Evolutionary conservation across 257 asterid species (phyloP), one percentile per base, ranked within the genome.

Genomic region (Lycium ferocissimum): DNA sequence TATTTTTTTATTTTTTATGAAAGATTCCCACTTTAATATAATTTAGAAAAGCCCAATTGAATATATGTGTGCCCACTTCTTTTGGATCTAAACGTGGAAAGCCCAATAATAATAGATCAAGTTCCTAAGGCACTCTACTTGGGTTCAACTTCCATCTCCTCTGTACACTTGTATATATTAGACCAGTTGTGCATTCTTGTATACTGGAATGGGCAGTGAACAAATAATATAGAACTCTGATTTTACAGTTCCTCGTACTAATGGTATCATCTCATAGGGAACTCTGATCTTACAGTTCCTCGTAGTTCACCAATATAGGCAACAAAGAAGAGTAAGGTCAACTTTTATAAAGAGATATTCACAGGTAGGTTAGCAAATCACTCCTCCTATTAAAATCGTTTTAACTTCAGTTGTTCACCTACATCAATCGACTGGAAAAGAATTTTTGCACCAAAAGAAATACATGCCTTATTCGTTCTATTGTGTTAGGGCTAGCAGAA

Each of bases 291-390:
- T 67, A 53, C 75, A 49, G 61, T 40, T 81, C 14, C 82, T 78
- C 22, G 82, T 53, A 78, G 65, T 78, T 78, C 82, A 78, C 65
- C 82, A 78, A 53, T 51, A 78, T 8, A 15, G 40, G 15, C 51
- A 51, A 78, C 65, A 76, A 76, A 26, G 65, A 51, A 76, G 18
- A 51, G 15, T 17, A 51, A 26, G 17, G 82, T 53, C 82, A 78
- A 13, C 3, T 51, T 53, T 51, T 51, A 0, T 0, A 22, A 49
- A 2, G 82, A 78, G 2, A 76, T 76, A 33, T 35, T 53, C 47
- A 53, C 47, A 78, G 65, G 45, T 78, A 78, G 82, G 82, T 78
- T 7, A 26, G 82, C 26, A 51, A 78, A 51, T 76, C 11, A 76
- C 9, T 75, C 43, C 13, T 49, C 62, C 81, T 75, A 75, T 49